Evolutionary conservation across 371 early-diverging fungal species (phyloP).

Genomic region (Coemansia sp.): DNA sequence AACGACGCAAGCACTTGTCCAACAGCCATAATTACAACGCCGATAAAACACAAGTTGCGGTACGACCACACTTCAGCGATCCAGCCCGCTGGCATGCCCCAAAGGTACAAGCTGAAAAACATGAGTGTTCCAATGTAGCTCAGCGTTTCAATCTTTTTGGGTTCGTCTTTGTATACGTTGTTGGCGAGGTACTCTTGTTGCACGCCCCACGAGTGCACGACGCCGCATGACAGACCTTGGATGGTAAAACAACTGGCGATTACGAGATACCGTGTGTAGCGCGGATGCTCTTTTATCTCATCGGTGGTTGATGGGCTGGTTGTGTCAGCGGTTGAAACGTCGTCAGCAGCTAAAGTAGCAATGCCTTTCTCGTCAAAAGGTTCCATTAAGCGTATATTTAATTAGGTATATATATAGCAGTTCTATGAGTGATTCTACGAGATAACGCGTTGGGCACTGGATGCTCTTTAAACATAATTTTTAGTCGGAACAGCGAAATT

Average conservation of each 20-base stretch:
- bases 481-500: background rate
- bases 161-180: constrained; percentile 18
- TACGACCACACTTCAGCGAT: constrained; percentile 47
- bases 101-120: constrained; percentile 37
- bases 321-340: background rate
- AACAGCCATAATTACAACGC: constrained; percentile 24
- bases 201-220: constrained; percentile 45
- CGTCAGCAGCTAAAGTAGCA: background rate
- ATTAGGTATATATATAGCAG: background rate
- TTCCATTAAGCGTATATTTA: background rate
- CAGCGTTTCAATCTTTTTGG: constrained; percentile 24
- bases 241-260: constrained; percentile 43
- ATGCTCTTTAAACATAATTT: background rate
- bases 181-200: constrained; percentile 44
- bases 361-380: background rate
- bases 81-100: constrained; percentile 49
- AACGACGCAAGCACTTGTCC: constrained; percentile 48
- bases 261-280: constrained; percentile 37
- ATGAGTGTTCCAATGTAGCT: constrained; percentile 48
- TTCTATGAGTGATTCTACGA: background rate
- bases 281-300: constrained; percentile 15
- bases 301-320: background rate
- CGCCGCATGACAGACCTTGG: constrained; percentile 34
- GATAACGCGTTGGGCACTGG: background rate
- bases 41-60: constrained; percentile 30